Percentiles rank a stretch among this genome's conserved stretches.
Conservation (phyloP, 1,284 basidiomycete species). For the Ceratobasidium sp. region DNA sequence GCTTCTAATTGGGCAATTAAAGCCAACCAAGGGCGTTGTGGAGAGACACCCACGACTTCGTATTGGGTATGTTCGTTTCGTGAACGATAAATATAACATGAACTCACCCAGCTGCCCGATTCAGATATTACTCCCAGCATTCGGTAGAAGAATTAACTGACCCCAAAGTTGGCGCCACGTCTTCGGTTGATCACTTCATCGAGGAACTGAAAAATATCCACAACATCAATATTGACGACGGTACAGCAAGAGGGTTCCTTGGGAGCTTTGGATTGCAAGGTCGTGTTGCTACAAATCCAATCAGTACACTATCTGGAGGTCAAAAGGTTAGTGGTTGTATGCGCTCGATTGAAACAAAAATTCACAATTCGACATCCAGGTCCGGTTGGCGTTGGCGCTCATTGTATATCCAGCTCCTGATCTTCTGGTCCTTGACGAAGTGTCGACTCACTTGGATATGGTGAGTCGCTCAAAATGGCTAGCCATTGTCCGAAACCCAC, state of each 20-base stretch:
- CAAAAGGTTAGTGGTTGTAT: constrained; percentile 61
- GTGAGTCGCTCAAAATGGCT: background rate
- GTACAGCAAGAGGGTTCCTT: constrained; percentile 60
- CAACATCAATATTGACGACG: constrained; percentile 55
- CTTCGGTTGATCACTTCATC: constrained; percentile 59
- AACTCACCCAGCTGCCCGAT: constrained; percentile 37
- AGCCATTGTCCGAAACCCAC: background rate
- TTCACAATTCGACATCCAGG: constrained; percentile 45
- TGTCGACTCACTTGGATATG: constrained; percentile 76
- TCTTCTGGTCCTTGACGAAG: constrained; percentile 70
- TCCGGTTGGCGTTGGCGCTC: constrained; percentile 61
- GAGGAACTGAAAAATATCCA: constrained; percentile 51
- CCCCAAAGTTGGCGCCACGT: constrained; percentile 51
- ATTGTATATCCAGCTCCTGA: constrained; percentile 62
- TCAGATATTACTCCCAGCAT: constrained; percentile 63
- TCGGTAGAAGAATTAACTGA: constrained; percentile 62
- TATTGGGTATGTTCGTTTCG: constrained; percentile 56
- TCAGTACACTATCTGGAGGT: constrained; percentile 65
- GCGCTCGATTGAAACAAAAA: background rate
- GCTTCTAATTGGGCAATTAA: constrained; percentile 63
- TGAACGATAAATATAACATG: constrained; percentile 51
- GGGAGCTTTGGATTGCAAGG: constrained; percentile 64
- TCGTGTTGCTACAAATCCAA: constrained; percentile 59
- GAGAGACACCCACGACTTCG: constrained; percentile 66
- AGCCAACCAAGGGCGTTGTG: constrained; percentile 64